Base-by-base conservation (phyloP, 2,329 filamentous ascomycete species). In the Cercospora citrullina region DNA sequence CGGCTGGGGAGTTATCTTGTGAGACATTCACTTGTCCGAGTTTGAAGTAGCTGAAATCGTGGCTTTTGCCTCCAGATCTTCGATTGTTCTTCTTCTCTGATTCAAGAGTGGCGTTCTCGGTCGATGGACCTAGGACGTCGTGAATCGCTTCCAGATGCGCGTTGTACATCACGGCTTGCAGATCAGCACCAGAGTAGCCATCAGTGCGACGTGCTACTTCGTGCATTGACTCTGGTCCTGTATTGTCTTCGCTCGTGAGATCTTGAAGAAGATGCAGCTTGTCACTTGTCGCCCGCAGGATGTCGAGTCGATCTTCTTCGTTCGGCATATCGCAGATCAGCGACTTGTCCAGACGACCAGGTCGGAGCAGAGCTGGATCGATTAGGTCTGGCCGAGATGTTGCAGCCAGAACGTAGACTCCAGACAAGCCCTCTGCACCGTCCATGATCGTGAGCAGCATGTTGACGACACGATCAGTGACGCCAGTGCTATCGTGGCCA, bases 381-480 rank as follows among this genome's bases (percentile, higher is more conserved):
- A 99, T 98, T 14, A 99, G 83, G 79, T 99, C 96, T 0, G 96
- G 96, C 5, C 96, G 85, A 1, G 91, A 94, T 0, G 95, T 99
- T 1, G 95, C 96, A 23, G 96, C 96, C 2, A 99, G 87, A 5
- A 99, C 95, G 75, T 99, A 99, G 0, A 99, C 96, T 1, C 95
- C 95, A 0, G 90, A 93, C 4, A 99, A 82, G 0, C 95, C 96
- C 80, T 99, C 96, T 0, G 95, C 95, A 76, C 95, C 95, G 76
- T 99, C 95, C 95, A 99, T 99, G 79, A 98, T 94, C 0, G 96
- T 99, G 10, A 99, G 86, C 66, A 99, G 88, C 83, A 99, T 96
- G 79, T 99, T 99, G 74, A 99, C 95, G 0, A 99, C 96, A 42
- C 96, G 89, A 80, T 99, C 96, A 0, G 95, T 99, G n/a, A 99